Conservation (phyloP, 2,329 filamentous ascomycete species). For the Didymellaceae sp. region DNA sequence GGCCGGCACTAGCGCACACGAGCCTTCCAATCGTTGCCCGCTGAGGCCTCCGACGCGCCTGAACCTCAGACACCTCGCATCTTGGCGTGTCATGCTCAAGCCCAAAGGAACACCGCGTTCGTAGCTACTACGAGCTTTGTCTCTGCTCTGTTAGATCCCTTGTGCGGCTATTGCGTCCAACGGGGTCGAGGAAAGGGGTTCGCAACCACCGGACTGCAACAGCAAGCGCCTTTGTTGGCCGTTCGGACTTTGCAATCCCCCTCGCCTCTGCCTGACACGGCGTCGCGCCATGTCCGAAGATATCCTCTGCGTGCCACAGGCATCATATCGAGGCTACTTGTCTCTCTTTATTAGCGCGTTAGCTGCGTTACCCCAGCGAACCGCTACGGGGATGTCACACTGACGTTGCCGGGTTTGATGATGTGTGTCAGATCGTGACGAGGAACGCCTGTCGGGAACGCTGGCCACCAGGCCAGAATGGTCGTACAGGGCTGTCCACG, state of each 20-base stretch:
- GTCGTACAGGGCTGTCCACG: constrained; percentile 31
- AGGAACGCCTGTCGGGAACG: constrained; percentile 28
- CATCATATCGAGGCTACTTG: constrained; percentile 4
- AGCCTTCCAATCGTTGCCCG: constrained; percentile 7
- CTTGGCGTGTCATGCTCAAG: constrained; percentile 11
- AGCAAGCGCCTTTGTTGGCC: constrained; percentile 5
- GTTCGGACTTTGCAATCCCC: constrained; percentile 4
- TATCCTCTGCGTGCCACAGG: constrained; percentile 5
- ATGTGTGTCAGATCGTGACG: constrained; percentile 33
- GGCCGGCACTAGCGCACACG: constrained; percentile 2
- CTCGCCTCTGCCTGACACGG: constrained; percentile 6
- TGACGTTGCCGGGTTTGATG: constrained; percentile 30
- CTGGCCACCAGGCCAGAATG: constrained; percentile 21
- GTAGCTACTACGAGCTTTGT: constrained; percentile 1
- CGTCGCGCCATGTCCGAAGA: constrained; percentile 12
- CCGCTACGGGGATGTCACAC: constrained; percentile 24
- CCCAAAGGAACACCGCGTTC: constrained; percentile 5
- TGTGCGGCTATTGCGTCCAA: constrained; percentile 10
- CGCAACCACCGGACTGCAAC: constrained; percentile 8
- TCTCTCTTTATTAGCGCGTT: constrained; percentile 8
- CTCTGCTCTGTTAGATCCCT: constrained; percentile 3
- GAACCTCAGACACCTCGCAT: constrained; percentile 13
- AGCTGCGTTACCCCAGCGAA: constrained; percentile 30
- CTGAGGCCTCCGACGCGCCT: constrained; percentile 7
- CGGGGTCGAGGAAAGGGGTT: neutral